phyloP scores from a whole-genome alignment of 768 basidiomycete species.

The Fibroporia radiculosa region DNA sequence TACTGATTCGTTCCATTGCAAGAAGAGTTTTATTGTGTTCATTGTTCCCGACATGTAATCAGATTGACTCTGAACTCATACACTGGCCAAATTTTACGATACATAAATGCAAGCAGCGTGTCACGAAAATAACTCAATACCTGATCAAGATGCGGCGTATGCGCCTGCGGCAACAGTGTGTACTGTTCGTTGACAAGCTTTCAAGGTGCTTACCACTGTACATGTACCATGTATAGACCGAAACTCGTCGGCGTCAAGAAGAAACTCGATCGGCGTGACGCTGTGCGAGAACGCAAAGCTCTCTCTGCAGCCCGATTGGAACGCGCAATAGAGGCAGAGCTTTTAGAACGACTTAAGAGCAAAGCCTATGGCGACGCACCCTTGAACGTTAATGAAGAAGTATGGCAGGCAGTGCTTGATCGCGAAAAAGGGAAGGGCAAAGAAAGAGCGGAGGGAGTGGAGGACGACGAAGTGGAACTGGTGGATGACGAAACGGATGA shows the following conservation, averaged over 20 bases:
- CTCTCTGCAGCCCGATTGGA: constrained; percentile 94
- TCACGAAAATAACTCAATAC: constrained; percentile 99
- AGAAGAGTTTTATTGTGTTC: not conserved
- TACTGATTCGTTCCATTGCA: constrained; percentile 1
- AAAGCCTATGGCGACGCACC: constrained; percentile 98
- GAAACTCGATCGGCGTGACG: constrained; percentile 90
- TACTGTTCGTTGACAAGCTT: constrained; percentile 7
- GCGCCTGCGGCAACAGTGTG: constrained; percentile 80
- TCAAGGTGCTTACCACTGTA: not conserved
- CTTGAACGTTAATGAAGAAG: constrained; percentile 94
- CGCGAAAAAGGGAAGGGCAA: constrained; percentile 48
- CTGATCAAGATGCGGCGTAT: constrained; percentile 96
- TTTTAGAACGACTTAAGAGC: constrained; percentile 89
- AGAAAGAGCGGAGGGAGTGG: constrained; percentile 35
- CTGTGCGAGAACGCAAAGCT: constrained; percentile 90
- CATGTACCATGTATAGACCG: constrained; percentile 58
- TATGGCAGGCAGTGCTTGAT: constrained; percentile 91
- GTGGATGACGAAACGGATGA: constrained; percentile 49
- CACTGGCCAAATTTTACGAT: constrained; percentile 98
- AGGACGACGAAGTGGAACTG: constrained; percentile 40
- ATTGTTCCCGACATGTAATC: constrained; percentile 4
- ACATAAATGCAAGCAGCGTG: constrained; percentile 98
- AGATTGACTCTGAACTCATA: constrained; percentile 95
- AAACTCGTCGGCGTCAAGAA: constrained; percentile 95
- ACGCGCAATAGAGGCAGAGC: constrained; percentile 90